Evolutionary conservation across 176 grass and related monocot species (phyloP), one percentile per base, ranked within the genome.

Genomic region (Olyra latifolia): DNA sequence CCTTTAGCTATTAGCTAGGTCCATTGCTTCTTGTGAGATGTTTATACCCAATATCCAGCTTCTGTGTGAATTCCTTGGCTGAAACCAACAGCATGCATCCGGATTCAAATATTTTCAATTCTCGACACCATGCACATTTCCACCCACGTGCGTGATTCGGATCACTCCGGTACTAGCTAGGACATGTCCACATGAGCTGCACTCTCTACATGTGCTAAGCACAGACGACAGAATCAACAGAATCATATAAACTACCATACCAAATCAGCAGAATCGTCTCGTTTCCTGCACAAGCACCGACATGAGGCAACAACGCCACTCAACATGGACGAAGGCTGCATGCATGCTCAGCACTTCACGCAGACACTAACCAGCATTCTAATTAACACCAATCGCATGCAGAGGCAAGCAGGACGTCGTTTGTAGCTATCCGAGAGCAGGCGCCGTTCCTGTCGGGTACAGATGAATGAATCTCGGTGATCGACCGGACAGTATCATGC

Each of bases 231-330:
- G 3, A 1, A 66, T 41, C 32, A 41, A 3, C 65, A 67, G 35
- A 20, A 67, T 44, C 65, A 10, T 6, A 10, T 6, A 20, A 23
- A 2, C 11, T 3, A 43, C 64, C 35, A 35, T 44, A 40, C 35
- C 17, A n/a, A n/a, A 22, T 17, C 62, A 41, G 8, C 32, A n/a
- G 48, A 13, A 79, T 66, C 60, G 0, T 17, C 46, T 14, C 30
- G 30, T 40, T 27, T 27, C n/a, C 48, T 19, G 9, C 47, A 2
- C 77, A 79, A 68, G 47, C 62, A 68, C 77, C 48, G 77, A 54
- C 77, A 67, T 4, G 62, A 66, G 3, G 47, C 16, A 1, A n/a
- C 32, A 35, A 15, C 24, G 47, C 24, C 70, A 4, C 17, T 12
- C 5, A 24, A 3, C 30, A 73, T 24, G 54, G 54, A 4, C 10